A percentile compares a stretch with the other conserved stretches of the same genome.
Conservation (phyloP, 2,329 filamentous ascomycete genomes). For the Paramyrothecium roridum region DNA sequence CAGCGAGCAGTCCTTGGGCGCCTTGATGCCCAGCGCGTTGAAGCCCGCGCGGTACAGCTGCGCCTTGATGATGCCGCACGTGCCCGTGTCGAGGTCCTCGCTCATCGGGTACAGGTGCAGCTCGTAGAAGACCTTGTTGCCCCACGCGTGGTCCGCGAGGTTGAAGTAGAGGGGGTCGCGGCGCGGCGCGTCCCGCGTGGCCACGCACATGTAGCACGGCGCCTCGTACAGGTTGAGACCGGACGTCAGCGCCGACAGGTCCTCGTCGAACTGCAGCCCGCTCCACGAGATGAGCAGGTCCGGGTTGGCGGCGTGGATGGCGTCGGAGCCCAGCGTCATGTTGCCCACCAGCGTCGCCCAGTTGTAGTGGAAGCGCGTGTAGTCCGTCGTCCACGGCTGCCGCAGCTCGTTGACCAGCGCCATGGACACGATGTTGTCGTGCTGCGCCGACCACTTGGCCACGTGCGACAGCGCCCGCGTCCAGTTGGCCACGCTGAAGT, state of each 20-base stretch:
- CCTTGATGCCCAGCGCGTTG: constrained; percentile 39
- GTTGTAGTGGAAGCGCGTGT: constrained; percentile 40
- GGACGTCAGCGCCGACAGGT: constrained; percentile 10
- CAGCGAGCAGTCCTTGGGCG: constrained; percentile 34
- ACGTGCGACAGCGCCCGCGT: constrained; percentile 51
- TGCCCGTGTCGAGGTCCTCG: constrained; percentile 40
- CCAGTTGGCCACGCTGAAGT: constrained; percentile 53
- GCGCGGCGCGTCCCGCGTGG: constrained; percentile 8
- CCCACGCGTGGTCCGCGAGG: constrained; percentile 40
- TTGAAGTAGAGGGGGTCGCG: constrained; percentile 38
- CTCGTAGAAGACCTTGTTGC: constrained; percentile 44
- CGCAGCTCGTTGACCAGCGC: constrained; percentile 12
- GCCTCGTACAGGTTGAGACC: constrained; percentile 9
- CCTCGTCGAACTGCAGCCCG: constrained; percentile 47
- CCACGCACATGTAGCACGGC: constrained; percentile 14
- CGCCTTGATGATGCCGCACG: constrained; percentile 44
- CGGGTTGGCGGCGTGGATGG: constrained; percentile 48
- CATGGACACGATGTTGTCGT: constrained; percentile 19
- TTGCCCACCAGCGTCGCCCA: constrained; percentile 53
- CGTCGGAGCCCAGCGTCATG: constrained; percentile 40
- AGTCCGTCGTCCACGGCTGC: constrained; percentile 12
- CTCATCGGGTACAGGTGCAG: constrained; percentile 39
- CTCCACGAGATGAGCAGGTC: constrained; percentile 53
- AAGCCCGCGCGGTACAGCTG: constrained; percentile 47
- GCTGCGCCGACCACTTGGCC: constrained; percentile 35